Evolutionary conservation across 2,329 filamentous ascomycete genomes (phyloP).

Genomic region (Penicillium digitatum): DNA sequence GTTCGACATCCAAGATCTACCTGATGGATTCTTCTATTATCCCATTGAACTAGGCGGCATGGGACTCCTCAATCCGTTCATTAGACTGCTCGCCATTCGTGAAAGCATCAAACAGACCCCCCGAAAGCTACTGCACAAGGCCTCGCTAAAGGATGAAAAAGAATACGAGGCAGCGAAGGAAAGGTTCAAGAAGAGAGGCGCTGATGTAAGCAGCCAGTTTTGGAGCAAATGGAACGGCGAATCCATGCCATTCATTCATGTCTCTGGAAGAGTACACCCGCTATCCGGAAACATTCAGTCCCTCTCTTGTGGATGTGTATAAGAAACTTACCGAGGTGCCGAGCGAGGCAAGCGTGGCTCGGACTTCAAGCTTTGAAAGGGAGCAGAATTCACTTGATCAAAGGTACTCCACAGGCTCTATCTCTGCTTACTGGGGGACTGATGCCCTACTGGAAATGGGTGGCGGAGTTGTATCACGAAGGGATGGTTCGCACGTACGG

Average conservation of each 20-base stretch:
- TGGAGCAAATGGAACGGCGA: slow-evolving; percentile 8
- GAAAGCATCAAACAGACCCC: slow-evolving; percentile 41
- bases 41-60: slow-evolving; percentile 51
- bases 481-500: slow-evolving; percentile 43
- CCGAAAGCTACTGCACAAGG: slow-evolving; percentile 30
- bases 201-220: slow-evolving; percentile 6
- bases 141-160: slow-evolving; percentile 48
- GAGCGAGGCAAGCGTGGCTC: slow-evolving; percentile 28
- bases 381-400: slow-evolving; percentile 18
- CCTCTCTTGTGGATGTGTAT: slow-evolving; percentile 32
- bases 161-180: slow-evolving; percentile 49
- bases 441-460: slow-evolving; percentile 44
- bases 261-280: slow-evolving; percentile 39
- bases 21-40: slow-evolving; percentile 53
- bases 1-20: slow-evolving; percentile 49
- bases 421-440: slow-evolving; percentile 30
- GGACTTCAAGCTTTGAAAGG: slow-evolving; percentile 27
- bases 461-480: slow-evolving; percentile 39
- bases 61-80: slow-evolving; percentile 50
- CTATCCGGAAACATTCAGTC: slow-evolving; percentile 36
- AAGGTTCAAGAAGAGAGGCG: slow-evolving; percentile 29
- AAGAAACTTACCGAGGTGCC: slow-evolving; percentile 31
- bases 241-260: slow-evolving; percentile 36
- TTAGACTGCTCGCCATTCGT: slow-evolving; percentile 47
- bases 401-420: slow-evolving; percentile 3